Evolutionary conservation across 1,284 basidiomycete species (phyloP), one percentile per base, ranked within the genome.

Genomic region (Caloboletus firmus): DNA sequence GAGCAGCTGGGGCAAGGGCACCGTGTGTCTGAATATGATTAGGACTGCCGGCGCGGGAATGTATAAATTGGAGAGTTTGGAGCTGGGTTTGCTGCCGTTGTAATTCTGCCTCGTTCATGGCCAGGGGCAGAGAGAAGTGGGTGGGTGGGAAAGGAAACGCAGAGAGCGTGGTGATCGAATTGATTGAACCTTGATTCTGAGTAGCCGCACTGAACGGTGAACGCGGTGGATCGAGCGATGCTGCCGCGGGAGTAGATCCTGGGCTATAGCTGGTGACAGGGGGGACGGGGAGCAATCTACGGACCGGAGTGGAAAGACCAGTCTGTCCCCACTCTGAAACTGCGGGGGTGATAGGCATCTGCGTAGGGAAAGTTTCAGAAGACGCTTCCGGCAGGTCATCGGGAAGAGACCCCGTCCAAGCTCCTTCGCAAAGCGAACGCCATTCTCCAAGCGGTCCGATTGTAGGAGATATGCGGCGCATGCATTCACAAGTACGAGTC

Each of bases 131-230:
- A 15, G 87, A 87, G 57, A 85, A 82, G 62, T 89, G 85, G 0
- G 81, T 81, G 0, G 87, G 87, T 17, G 87, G 87, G 2, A 78
- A 69, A 18, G 87, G 87, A 67, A 89, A 90, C 0, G 83, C 83
- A 24, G 84, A 85, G 20, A 89, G 73, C 2, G 85, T 85, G 17
- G 84, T 77, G 18, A 88, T 76, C 24, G 84, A 83, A 48, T 79
- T 81, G 35, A 80, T 58, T 1, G 71, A 74, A 30, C 72, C 71
- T 30, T 70, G 68, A 24, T 61, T 62, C 35, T 61, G 57, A 20
- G 52, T 75, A 35, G 74, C 73, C 13, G 69, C 59, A 47, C 73
- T 74, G 26, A 75, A 70, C 15, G 75, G 67, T 20, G 71, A 69
- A 34, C 66, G 69, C 0, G 76, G 75, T 37, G 69, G 72, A 44